A percentile compares a stretch with the other conserved stretches of the same genome.
Conservation (phyloP, 1,139 yeast species). For the Zygotorulaspora mrakii region DNA sequence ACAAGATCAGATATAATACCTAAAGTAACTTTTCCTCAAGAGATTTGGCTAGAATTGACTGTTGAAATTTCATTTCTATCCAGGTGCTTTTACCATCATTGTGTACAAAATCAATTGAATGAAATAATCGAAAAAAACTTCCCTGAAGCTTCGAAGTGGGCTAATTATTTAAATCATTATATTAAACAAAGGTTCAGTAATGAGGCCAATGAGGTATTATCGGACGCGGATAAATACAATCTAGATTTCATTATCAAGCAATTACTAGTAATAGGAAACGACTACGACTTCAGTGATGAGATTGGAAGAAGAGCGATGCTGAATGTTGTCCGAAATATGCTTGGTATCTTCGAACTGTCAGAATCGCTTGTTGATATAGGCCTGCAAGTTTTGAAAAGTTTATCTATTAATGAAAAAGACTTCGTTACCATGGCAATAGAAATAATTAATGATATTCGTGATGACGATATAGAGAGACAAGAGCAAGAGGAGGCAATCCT, state of each 20-base stretch:
- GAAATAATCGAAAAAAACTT: constrained; percentile 67
- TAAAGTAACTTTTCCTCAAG: constrained; percentile 53
- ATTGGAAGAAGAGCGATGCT: constrained; percentile 83
- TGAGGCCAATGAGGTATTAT: constrained; percentile 17
- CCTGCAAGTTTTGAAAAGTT: constrained; percentile 60
- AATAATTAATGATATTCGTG: constrained; percentile 79
- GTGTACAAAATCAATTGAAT: constrained; percentile 49
- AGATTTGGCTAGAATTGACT: constrained; percentile 66
- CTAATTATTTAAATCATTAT: constrained; percentile 39
- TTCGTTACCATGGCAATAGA: constrained; percentile 83
- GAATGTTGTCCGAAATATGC: constrained; percentile 60
- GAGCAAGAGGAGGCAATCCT: constrained; percentile 23
- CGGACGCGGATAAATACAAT: constrained; percentile 46
- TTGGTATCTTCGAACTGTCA: constrained; percentile 47
- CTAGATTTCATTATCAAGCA: constrained; percentile 76
- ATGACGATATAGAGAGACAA: constrained; percentile 49
- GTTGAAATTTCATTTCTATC: constrained; percentile 74
- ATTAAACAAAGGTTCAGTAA: constrained; percentile 48
- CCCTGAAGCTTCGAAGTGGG: constrained; percentile 77
- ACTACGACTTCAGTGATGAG: constrained; percentile 86
- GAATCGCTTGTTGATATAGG: constrained; percentile 56
- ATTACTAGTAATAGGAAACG: constrained; percentile 59
- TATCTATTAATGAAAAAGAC: constrained; percentile 78
- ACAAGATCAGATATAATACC: constrained; percentile 59
- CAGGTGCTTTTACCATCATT: constrained; percentile 62